Conservation (phyloP, 192 early-diverging fungal species). For the Gryganskiella cystojenkinii region DNA sequence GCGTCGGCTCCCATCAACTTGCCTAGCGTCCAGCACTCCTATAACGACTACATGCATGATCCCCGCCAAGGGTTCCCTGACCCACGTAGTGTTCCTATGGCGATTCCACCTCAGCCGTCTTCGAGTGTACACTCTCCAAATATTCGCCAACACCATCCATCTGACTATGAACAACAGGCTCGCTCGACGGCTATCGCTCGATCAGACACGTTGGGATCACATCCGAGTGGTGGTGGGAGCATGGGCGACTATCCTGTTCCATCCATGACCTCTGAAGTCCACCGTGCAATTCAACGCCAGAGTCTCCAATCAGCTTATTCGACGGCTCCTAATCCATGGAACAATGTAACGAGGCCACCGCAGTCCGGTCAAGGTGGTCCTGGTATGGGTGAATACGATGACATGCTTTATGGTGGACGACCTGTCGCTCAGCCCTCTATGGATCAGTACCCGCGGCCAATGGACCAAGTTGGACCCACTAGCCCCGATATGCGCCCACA, state of each 20-base stretch:
- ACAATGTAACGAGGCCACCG: conserved; percentile 19
- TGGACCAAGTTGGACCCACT: conserved; percentile 9
- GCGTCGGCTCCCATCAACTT: conserved; percentile 14
- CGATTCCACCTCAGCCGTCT: conserved; percentile 3
- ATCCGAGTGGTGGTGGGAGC: conserved; percentile 35
- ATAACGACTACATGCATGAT: conserved; percentile 31
- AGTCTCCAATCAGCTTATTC: conserved; percentile 39
- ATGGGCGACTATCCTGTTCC: conserved; percentile 19
- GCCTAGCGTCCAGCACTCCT: conserved; percentile 19
- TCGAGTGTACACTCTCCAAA: background rate
- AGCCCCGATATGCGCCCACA: conserved; percentile 19
- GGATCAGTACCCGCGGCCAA: conserved; percentile 27
- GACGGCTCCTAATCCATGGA: conserved; percentile 32
- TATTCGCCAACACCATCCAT: background rate
- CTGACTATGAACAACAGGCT: conserved; percentile 15
- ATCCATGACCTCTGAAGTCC: background rate
- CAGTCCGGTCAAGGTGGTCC: conserved; percentile 24
- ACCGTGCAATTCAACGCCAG: conserved; percentile 31
- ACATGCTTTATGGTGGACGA: conserved; percentile 2
- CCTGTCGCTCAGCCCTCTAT: conserved; percentile 6
- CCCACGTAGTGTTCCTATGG: conserved; percentile 4
- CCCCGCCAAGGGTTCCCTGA: conserved; percentile 27
- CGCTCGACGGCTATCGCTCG: conserved; percentile 20
- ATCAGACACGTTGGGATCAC: conserved; percentile 41
- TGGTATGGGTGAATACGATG: conserved; percentile 2